Base-by-base conservation (phyloP, 805 yeast species). In the Jamesozyma piceae region DNA sequence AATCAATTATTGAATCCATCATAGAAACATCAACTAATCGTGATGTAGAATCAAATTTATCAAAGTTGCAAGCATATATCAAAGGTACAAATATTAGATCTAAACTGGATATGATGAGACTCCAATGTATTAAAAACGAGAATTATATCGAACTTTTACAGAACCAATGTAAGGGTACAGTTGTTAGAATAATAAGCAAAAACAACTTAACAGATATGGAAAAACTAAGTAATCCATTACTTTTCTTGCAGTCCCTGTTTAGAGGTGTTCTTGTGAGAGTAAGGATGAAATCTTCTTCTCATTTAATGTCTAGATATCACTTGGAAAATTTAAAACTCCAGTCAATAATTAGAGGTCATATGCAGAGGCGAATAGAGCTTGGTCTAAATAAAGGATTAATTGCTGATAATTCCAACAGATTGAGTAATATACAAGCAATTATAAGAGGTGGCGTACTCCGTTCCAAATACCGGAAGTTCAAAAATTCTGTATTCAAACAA, bases 331-430 rank as follows among this genome's bases (percentile, higher is more conserved):
- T 67, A 35, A 65, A 61, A 43, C 63, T 87, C 11, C 95, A 86
- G 56, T 74, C 92, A 0, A 62, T 78, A 18, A 67, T 82, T 6
- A 66, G 83, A 49, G 92, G 43, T 4, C 4, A 19, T 9, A 14
- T 27, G 9, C 10, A 15, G 13, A 43, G 47, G 39, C 20, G 20
- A 2, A 21, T 24, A 3, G 5, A 30, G 2, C 1, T 21, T 1
- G 11, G 22, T 4, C 5, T 36, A 14, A n/a, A 26, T 21, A 14
- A 28, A 31, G 26, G 10, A 4, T 36, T 36, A 10, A 18, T 18
- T 15, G 5, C 20, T 17, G 2, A 15, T 9, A 17, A 24, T 17
- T 17, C 8, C 9, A 5, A 15, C n/a, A n/a, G 3, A 5, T 15
- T 36, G 9, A 28, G 27, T 4, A 8, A 28, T 3, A 15, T 37